Evolutionary conservation across 2,329 filamentous ascomycete genomes (phyloP).

Genomic region (Penicillium thymicola): DNA sequence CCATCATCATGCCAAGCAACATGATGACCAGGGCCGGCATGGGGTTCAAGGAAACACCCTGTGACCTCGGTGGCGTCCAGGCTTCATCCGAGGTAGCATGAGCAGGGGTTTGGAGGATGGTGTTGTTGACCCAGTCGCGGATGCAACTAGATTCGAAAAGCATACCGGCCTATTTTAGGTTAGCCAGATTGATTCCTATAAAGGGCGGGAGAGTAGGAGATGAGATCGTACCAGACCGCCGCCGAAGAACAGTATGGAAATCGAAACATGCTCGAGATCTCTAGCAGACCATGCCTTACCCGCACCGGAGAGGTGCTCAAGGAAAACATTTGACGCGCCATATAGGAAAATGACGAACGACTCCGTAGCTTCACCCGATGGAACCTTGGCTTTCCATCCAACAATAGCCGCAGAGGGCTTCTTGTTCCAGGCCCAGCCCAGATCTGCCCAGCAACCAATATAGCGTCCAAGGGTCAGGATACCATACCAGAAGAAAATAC

Average conservation of each 20-base stretch:
- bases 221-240: constrained; percentile 67
- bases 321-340: constrained; percentile 82
- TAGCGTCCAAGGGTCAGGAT: constrained; percentile 82
- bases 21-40: constrained; percentile 84
- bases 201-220: neutral
- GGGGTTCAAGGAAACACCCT: constrained; percentile 78
- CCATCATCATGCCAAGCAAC: constrained; percentile 91
- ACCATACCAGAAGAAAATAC: constrained; percentile 92
- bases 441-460: constrained; percentile 83
- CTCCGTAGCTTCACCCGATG: constrained; percentile 84
- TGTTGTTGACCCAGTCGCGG: constrained; percentile 55
- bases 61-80: constrained; percentile 62
- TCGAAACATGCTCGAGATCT: constrained; percentile 88
- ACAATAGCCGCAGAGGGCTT: constrained; percentile 60
- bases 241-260: constrained; percentile 89
- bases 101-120: constrained; percentile 42
- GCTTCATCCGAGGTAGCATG: constrained; percentile 46
- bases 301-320: constrained; percentile 78
- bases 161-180: constrained; percentile 64
- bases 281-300: constrained; percentile 69
- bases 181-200: neutral
- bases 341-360: constrained; percentile 88
- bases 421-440: constrained; percentile 95
- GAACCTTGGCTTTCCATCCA: constrained; percentile 60
- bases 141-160: constrained; percentile 73